Conservation (phyloP, 1,284 basidiomycete species). For the Mycosarcoma mackinlayi region DNA sequence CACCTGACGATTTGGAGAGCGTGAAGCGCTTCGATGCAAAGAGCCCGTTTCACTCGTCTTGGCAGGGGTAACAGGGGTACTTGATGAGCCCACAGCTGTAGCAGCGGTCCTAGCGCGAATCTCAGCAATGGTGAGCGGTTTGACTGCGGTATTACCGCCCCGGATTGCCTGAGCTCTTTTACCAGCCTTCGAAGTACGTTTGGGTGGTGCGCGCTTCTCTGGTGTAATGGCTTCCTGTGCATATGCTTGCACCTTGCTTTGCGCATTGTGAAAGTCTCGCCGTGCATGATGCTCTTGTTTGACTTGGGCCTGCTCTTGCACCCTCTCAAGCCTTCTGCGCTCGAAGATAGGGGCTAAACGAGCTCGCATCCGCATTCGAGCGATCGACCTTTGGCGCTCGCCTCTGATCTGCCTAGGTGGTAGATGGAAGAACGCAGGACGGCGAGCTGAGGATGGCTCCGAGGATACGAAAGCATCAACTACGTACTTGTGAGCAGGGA, state of each 20-base stretch:
- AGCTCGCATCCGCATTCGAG: constrained; percentile 24
- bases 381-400: constrained; percentile 8
- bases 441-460: neutral
- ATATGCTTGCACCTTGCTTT: constrained; percentile 1
- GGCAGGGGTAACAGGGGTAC: neutral
- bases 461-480: neutral
- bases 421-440: constrained; percentile 3
- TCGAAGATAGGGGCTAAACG: constrained; percentile 16
- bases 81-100: constrained; percentile 4
- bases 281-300: constrained; percentile 2
- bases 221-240: neutral
- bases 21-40: neutral
- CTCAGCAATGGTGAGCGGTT: constrained; percentile 38
- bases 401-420: constrained; percentile 19
- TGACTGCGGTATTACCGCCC: constrained; percentile 18
- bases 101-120: constrained; percentile 30
- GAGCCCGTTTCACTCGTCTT: constrained; percentile 1
- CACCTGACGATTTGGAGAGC: neutral
- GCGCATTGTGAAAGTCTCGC: constrained; percentile 2
- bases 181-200: constrained; percentile 27
- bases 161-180: constrained; percentile 39
- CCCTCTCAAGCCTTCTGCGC: constrained; percentile 7
- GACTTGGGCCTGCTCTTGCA: neutral
- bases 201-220: constrained; percentile 19
- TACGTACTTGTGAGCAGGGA: neutral